Base-by-base conservation (phyloP, 768 basidiomycete species). In the Macrolepiota dolichaula region DNA sequence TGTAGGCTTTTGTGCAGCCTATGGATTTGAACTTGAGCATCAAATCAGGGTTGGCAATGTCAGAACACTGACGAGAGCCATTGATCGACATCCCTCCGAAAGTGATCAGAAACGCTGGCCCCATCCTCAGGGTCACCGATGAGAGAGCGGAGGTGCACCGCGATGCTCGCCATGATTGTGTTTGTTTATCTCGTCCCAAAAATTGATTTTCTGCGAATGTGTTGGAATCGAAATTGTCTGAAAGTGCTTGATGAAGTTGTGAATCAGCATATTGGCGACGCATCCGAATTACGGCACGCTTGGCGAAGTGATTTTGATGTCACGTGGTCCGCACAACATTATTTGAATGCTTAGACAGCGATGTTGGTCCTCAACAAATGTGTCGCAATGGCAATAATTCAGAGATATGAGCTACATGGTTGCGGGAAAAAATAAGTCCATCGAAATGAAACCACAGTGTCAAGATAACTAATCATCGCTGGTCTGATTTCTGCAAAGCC, bases 401-500 rank as follows among this genome's bases (percentile, higher is more conserved):
- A 11, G 25, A 22, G 22, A 53, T 53, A n/a, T 19, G 3, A 32
- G 29, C 29, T 37, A 25, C n/a, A 7, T 22, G n/a, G 19, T 24
- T 11, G 15, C 19, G 52, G 38, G 19, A 38, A 54, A 22, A 22
- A 38, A 3, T 22, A 24, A 22, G 52, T 37, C 35, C 37, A 44
- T 44, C 42, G n/a, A 17, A 44, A 44, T 6, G 15, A 44, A 44
- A 17, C 17, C 15, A 29, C 19, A 19, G 35, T 51, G 6, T 38
- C 19, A 29, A 44, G 49, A 19, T 55, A 56, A 42, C 24, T n/a
- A 49, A 32, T 38, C 27, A 62, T 55, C 55, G 52, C 49, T 53
- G 51, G 35, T 57, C 55, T 24, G 62, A 54, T 44, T 68, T 72
- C 50, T 67, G 64, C 40, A 83, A 65, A 2, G 79, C 70, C 11